A percentile compares a stretch with the other conserved stretches of the same genome.
Evolutionary conservation across 169 alveolate genomes (phyloP).

Genomic region (Plasmodium chabaudi): DNA sequence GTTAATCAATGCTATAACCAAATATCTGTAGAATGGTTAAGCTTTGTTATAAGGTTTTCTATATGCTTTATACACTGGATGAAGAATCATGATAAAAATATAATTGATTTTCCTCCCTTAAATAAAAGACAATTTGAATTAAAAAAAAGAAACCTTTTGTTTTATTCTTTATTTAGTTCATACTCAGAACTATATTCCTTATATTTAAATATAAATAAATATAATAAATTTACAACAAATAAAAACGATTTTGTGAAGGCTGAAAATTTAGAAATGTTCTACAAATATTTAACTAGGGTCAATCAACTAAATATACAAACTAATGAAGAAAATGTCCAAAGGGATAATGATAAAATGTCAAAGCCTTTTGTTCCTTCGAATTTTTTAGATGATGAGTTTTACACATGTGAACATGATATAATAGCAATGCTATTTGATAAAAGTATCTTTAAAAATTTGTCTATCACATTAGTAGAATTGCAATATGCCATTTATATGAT

Average conservation of each 20-base stretch:
- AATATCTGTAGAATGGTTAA: constrained; percentile 74
- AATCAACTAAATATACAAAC: not conserved
- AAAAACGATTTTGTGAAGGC: constrained; percentile 34
- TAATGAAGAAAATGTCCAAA: not conserved
- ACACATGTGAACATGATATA: constrained; percentile 47
- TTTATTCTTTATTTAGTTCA: constrained; percentile 71
- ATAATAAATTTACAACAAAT: not conserved
- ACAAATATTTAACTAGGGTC: constrained; percentile 3
- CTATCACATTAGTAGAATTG: constrained; percentile 64
- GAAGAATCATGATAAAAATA: constrained; percentile 65
- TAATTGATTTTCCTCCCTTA: constrained; percentile 33
- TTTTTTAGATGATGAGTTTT: constrained; percentile 64
- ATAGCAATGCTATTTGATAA: constrained; percentile 62
- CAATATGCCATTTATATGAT: constrained; percentile 74
- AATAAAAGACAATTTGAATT: constrained; percentile 61
- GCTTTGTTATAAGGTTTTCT: constrained; percentile 73
- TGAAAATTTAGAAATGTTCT: constrained; percentile 23
- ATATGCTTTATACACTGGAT: constrained; percentile 74
- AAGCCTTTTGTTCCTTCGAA: constrained; percentile 7
- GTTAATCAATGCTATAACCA: constrained; percentile 66
- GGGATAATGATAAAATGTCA: constrained; percentile 20
- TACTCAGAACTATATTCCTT: constrained; percentile 45
- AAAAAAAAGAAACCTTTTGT: constrained; percentile 65
- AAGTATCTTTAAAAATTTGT: constrained; percentile 52
- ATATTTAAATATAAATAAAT: constrained; percentile 7